Evolutionary conservation across 164 flowering plant genomes (phyloP), one percentile per base, ranked within the genome.

Genomic region (Taxillus chinensis): DNA sequence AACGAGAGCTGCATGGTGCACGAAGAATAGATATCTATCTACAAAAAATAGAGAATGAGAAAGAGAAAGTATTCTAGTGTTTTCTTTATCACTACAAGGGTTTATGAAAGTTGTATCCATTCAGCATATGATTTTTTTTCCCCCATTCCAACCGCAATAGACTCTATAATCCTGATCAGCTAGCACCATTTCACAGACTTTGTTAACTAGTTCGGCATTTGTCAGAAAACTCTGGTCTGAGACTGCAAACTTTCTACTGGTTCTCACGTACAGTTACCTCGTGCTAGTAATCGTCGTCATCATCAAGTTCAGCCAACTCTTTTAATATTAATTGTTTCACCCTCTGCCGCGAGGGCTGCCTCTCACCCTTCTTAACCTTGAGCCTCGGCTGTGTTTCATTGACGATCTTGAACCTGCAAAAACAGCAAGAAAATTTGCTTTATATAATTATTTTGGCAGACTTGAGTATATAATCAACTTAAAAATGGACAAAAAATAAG

Each of bases 371-470:
- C 76, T 90, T 90, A 7, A 67, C 76, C 69, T 83, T 85, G 68
- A 92, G 71, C 51, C 84, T 70, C 3, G 96, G 96, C 69, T 92
- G 96, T 27, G 90, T 90, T 66, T 83, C 90, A 71, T 75, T 75
- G 13, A 84, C 78, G 37, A 78, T 62, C 77, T 92, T 92, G 75
- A 73, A 78, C 84, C 96, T 92, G 79, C 68, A 73, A 63, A 45
- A 15, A 41, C n/a, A n/a, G 14, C 8, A 17, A 15, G 12, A 10
- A 41, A 16, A 4, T 11, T 48, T 48, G 9, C 51, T 7, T 54
- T 27, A 54, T 17, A 7, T 2, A 27, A 10, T 51, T 27, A 17
- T 27, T 54, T 6, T 17, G 39, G 9, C 57, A 54, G 10, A n/a
- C 10, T 7, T 48, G 51, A 8, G 13, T 48, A 11, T 48, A 11